Conservation (phyloP, 805 yeast species). For the Barnettozyma populi region DNA sequence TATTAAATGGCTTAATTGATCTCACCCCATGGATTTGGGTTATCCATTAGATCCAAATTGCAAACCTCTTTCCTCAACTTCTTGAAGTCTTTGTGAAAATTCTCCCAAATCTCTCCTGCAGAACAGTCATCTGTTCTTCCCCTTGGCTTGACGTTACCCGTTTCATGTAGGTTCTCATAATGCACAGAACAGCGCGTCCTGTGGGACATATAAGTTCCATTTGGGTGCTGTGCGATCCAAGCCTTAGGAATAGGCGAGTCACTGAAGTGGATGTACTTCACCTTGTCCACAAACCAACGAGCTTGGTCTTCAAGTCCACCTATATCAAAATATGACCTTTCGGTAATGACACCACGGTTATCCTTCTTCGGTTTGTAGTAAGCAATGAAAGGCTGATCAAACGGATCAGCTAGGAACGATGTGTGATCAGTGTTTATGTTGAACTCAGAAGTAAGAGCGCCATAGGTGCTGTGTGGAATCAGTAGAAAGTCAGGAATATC, state of each 20-base stretch:
- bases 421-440: slow-evolving; percentile 31
- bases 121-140: slow-evolving; percentile 14
- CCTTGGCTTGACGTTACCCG: slow-evolving; percentile 2
- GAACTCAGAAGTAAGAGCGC: slow-evolving; percentile 47
- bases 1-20: background rate
- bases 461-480: slow-evolving; percentile 48
- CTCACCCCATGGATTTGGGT: slow-evolving; percentile 15
- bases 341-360: background rate
- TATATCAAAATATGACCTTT: slow-evolving; percentile 18
- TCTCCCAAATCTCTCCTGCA: slow-evolving; percentile 20
- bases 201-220: slow-evolving; percentile 10
- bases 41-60: slow-evolving; percentile 14
- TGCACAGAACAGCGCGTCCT: slow-evolving; percentile 17
- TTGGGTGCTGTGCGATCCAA: slow-evolving; percentile 35
- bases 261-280: slow-evolving; percentile 54
- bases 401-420: slow-evolving; percentile 39
- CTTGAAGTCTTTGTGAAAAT: slow-evolving; percentile 10
- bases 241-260: slow-evolving; percentile 67
- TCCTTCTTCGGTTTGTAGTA: slow-evolving; percentile 14
- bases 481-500: slow-evolving; percentile 29
- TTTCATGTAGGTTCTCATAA: slow-evolving; percentile 8
- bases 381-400: slow-evolving; percentile 23
- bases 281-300: slow-evolving; percentile 19
- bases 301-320: slow-evolving; percentile 11
- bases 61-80: slow-evolving; percentile 20